A percentile compares a stretch with the other conserved stretches of the same genome.
These are phyloP conservation scores for Plectosphaerella cucumerina DNA, from an alignment of 2,329 filamentous ascomycete genomes.

Conservation along the genomic window DNA sequence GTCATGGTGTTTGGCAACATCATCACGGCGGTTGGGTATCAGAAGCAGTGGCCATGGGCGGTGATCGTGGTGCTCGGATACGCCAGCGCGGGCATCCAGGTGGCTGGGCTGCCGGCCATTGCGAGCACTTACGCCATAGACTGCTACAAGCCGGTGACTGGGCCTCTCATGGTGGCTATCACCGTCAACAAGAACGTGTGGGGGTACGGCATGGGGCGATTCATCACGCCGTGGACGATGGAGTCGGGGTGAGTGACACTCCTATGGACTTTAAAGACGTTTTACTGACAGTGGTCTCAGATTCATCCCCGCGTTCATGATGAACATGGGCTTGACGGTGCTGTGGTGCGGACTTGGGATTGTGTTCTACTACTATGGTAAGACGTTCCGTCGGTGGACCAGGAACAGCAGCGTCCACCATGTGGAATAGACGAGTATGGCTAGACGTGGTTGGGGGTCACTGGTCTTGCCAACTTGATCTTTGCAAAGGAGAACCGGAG, in stretches of 20 bases:
- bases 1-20: conserved; percentile 41
- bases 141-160: conserved; percentile 60
- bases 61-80: conserved; percentile 45
- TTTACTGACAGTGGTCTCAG: neutral
- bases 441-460: too few relatives aligned
- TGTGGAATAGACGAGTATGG: neutral
- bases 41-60: conserved; percentile 42
- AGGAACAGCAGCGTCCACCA: neutral
- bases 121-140: conserved; percentile 57
- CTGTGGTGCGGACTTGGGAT: neutral
- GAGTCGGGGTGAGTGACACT: neutral
- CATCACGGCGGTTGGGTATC: conserved; percentile 41
- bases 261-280: too few relatives aligned
- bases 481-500: too few relatives aligned
- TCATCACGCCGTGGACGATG: neutral
- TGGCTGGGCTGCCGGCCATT: conserved; percentile 52
- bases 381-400: neutral
- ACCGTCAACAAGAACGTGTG: conserved; percentile 1
- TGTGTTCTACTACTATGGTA: neutral
- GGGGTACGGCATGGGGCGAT: neutral
- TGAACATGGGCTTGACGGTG: neutral
- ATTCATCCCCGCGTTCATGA: neutral
- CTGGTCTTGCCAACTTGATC: too few relatives aligned
- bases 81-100: conserved; percentile 25
- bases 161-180: conserved; percentile 17